Evolutionary conservation across 352 stramenopile species (phyloP), one percentile per base, ranked within the genome.

Genomic region (Phytophthora cajani): DNA sequence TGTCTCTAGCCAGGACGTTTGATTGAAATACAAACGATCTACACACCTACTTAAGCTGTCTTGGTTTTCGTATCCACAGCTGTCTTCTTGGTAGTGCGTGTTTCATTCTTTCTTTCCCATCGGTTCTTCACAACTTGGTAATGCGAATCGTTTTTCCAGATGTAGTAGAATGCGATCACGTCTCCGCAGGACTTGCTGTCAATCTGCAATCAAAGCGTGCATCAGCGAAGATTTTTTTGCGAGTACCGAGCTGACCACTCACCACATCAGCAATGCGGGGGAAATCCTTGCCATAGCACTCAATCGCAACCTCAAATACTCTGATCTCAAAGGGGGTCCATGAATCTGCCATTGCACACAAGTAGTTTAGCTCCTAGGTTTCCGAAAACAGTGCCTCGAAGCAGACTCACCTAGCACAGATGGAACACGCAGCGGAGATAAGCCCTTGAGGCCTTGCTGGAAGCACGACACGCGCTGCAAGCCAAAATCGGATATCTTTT

Each of bases 61-160:
- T 75, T 73, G 33, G 5, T 42, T 67, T 73, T 73, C 10, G 54
- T 56, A 12, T 67, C 57, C 19, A 54, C 16, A 11, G 58, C 36
- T 14, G 61, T 52, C 60, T 74, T 75, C 62, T 75, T 81, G n/a
- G 63, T 59, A 62, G 64, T 57, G 21, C 58, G 61, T 27, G 52
- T 17, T 40, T 81, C 71, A 38, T 78, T 75, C 47, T 79, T 80
- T 59, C 88, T 89, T 55, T 90, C 81, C 83, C 83, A 92, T 19
- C 87, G 81, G 47, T 89, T 91, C 64, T 94, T 94, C 27, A 94
- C 79, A 21, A 89, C 77, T 80, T 92, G 79, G 64, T 93, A 93
- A 52, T 94, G 85, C n/a, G 81, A 80, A 71, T 93, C 85, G 40
- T 91, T 93, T 73, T 96, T 96, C 89, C 89, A 96, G 46, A 95